A percentile compares a stretch with the other conserved stretches of the same genome.
Evolutionary conservation across 306 rosid genomes (phyloP).

Genomic region (Castanea crenata): DNA sequence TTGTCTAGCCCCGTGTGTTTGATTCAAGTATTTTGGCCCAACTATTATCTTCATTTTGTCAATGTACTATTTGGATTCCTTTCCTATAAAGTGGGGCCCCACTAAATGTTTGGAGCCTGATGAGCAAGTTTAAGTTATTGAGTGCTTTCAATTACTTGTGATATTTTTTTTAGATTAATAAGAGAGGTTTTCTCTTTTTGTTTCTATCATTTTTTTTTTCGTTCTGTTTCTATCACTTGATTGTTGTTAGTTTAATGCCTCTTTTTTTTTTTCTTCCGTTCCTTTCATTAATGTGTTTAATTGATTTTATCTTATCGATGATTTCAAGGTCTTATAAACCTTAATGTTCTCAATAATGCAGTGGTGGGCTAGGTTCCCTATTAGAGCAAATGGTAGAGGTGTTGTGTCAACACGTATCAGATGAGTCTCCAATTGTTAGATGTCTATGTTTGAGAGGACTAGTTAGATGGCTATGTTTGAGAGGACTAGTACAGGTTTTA

Average conservation of each 20-base stretch:
- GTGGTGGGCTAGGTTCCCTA: conserved; percentile 68
- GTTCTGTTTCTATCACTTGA: too few relatives aligned
- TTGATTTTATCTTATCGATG: conserved; percentile 1
- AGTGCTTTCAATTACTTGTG: background rate
- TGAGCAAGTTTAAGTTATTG: background rate
- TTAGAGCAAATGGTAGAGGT: conserved; percentile 88
- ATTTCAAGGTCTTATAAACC: conserved; percentile 24
- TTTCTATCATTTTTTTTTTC: too few relatives aligned
- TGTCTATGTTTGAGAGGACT: conserved; percentile 93
- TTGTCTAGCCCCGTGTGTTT: background rate
- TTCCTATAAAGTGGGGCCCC: background rate
- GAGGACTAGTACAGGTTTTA: conserved; percentile 89
- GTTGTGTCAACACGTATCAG: conserved; percentile 83
- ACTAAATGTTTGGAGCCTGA: background rate
- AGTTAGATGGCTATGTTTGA: conserved; percentile 88
- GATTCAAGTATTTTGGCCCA: background rate
- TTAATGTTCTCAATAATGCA: conserved; percentile 36
- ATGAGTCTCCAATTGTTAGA: conserved; percentile 83
- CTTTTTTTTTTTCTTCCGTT: background rate
- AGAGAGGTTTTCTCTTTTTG: background rate
- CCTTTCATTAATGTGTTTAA: background rate
- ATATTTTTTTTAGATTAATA: background rate
- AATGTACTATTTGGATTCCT: background rate
- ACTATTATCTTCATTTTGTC: background rate
- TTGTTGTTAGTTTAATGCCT: background rate